A percentile compares a stretch with the other conserved stretches of the same genome.
Conservation (phyloP, 768 basidiomycete species). For the Pisolithus microcarpus region DNA sequence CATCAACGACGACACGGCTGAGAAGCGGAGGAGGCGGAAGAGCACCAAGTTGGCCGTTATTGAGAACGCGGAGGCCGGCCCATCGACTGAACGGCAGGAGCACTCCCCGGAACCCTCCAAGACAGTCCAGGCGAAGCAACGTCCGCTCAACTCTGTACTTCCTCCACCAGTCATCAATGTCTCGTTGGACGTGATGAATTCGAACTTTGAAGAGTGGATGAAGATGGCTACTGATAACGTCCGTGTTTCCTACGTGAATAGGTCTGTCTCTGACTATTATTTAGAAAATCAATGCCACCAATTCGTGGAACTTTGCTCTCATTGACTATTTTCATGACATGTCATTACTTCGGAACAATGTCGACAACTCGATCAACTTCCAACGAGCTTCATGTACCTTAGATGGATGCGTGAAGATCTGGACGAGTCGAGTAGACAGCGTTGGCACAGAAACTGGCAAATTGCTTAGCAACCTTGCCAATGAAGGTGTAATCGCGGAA, state of each 20-base stretch:
- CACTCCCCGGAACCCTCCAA: constrained; percentile 31
- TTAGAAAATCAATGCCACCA: constrained; percentile 97
- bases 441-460: constrained; percentile 97
- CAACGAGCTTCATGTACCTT: constrained; percentile 97
- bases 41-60: constrained; percentile 57
- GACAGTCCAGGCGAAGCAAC: constrained; percentile 45
- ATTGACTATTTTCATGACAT: constrained; percentile 99
- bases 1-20: constrained; percentile 80
- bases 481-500: constrained; percentile 51
- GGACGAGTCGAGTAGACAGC: constrained; percentile 96
- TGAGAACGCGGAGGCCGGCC: constrained; percentile 53
- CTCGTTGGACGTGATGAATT: constrained; percentile 78
- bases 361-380: constrained; percentile 96
- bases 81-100: constrained; percentile 43
- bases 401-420: constrained; percentile 98
- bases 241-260: constrained; percentile 24
- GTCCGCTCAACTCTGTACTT: constrained; percentile 55
- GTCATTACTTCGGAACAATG: constrained; percentile 86
- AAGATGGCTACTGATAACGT: constrained; percentile 99
- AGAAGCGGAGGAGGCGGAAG: constrained; percentile 77
- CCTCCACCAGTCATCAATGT: constrained; percentile 52
- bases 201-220: constrained; percentile 99
- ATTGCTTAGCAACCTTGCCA: constrained; percentile 80
- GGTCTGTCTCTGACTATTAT: constrained; percentile 7
- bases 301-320: constrained; percentile 96